Base-by-base conservation (phyloP, 2,329 filamentous ascomycete genomes). In the Botrytis pseudocinerea region DNA sequence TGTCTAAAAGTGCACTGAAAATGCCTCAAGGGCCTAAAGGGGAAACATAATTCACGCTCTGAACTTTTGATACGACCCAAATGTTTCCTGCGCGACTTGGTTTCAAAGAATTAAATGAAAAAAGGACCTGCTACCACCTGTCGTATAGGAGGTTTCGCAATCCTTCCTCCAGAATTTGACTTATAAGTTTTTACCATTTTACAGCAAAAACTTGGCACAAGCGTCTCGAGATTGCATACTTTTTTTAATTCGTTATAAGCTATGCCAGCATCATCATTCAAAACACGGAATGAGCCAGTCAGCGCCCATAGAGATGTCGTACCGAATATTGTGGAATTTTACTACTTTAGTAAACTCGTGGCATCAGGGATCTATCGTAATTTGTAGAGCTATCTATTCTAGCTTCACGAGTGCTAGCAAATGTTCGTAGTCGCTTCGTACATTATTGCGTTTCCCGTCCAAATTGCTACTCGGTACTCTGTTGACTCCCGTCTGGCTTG, bases 261-360 rank as follows among this genome's bases (percentile, higher is more conserved):
- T 16, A 28, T 54, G 51, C 46, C 46, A 25, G 22, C 44, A 66
- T 66, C 46, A 51, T 51, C 48, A 51, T 51, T 7, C 48, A 54
- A 66, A 51, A 40, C 46, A 54, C 35, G 35, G 35, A 57, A 38
- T 42, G 25, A 51, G 57, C 65, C 48, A 57, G 48, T 68, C 65
- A 57, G 65, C 65, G 35, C 35, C 35, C 35, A 42, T 57, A 16
- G 57, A 68, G 35, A 68, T 68, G 48, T 57, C 65, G 48, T 68
- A 57, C 65, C 35, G 59, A 57, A 68, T 68, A 68, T 22, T 68
- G 48, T 68, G 64, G 64, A 42, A 68, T 68, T 63, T 68, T 54
- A 28, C 63, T 51, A 65, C 48, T 57, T 68, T 57, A n/a, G 35
- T n/a, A 32, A 57, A 28, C 65, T 68, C 64, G 25, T 51, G 64